These are phyloP conservation scores for Capsella bursapastoris DNA, from an alignment of 345 rosid species.

Conservation along the genomic window DNA sequence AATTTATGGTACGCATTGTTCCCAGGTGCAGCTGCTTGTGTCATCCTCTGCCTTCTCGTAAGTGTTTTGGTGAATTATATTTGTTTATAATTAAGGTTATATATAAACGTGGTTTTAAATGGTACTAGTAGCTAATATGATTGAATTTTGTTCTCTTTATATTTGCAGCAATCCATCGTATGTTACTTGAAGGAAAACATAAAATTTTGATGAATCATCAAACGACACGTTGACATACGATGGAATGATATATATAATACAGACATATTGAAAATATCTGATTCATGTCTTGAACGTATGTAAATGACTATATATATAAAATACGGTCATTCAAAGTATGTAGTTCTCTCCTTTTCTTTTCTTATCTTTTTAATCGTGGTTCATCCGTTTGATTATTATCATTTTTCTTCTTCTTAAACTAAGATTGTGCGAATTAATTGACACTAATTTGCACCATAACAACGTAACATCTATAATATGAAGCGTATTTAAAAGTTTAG, in stretches of 20 bases:
- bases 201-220: slow-evolving; percentile 58
- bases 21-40: slow-evolving; percentile 89
- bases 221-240: neutral
- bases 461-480: neutral
- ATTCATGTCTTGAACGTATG: slow-evolving; percentile 36
- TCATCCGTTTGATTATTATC: neutral
- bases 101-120: neutral
- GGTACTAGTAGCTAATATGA: neutral
- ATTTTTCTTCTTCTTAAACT: neutral
- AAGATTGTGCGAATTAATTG: neutral
- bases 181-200: slow-evolving; percentile 71
- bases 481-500: neutral
- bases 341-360: neutral
- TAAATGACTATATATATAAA: slow-evolving; percentile 21
- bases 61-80: slow-evolving; percentile 36
- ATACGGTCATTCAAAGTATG: slow-evolving; percentile 11
- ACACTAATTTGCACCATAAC: neutral
- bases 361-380: neutral
- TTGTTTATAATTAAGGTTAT: slow-evolving; percentile 3
- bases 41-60: slow-evolving; percentile 74
- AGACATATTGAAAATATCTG: slow-evolving; percentile 29
- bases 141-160: neutral
- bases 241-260: slow-evolving; percentile 17
- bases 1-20: slow-evolving; percentile 81
- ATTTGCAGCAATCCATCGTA: slow-evolving; percentile 84